A percentile compares a stretch with the other conserved stretches of the same genome.
phyloP scores from a whole-genome alignment of 805 yeast species.

The Brettanomyces sp. region DNA sequence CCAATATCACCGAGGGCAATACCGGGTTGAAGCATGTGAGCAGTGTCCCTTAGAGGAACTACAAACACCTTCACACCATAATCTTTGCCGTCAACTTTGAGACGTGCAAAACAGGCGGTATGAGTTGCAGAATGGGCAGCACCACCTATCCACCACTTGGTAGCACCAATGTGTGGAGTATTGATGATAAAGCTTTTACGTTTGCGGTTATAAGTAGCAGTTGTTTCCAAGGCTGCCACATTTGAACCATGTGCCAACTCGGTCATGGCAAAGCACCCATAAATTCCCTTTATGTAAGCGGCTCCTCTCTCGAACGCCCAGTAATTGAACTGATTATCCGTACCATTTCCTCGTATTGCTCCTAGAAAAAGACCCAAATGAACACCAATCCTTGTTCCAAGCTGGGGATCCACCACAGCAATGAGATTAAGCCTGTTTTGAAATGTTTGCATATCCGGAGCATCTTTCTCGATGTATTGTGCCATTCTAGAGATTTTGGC shows the following conservation, averaged over 20 bases:
- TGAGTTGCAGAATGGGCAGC: slow-evolving; percentile 94
- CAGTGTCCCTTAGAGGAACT: slow-evolving; percentile 75
- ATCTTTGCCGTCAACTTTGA: slow-evolving; percentile 73
- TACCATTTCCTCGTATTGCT: slow-evolving; percentile 81
- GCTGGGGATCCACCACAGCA: slow-evolving; percentile 66
- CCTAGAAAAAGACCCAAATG: slow-evolving; percentile 79
- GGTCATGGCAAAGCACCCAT: slow-evolving; percentile 91
- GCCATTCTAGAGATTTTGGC: slow-evolving; percentile 53
- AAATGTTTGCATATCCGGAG: slow-evolving; percentile 34
- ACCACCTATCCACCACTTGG: slow-evolving; percentile 99
- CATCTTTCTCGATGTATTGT: slow-evolving; percentile 42
- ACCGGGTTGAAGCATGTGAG: slow-evolving; percentile 71
- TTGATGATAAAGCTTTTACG: slow-evolving; percentile 64
- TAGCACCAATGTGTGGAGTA: slow-evolving; percentile 88
- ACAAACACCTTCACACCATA: slow-evolving; percentile 90
- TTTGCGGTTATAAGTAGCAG: slow-evolving; percentile 64
- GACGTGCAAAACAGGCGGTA: slow-evolving; percentile 74
- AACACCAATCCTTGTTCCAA: slow-evolving; percentile 77
- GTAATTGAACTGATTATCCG: slow-evolving; percentile 70
- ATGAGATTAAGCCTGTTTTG: slow-evolving; percentile 50
- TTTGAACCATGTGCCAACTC: slow-evolving; percentile 91
- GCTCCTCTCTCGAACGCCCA: slow-evolving; percentile 75
- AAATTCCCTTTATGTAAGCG: slow-evolving; percentile 45
- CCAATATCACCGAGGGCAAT: slow-evolving; percentile 87
- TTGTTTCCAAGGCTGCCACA: slow-evolving; percentile 90